Evolutionary conservation across 805 yeast genomes (phyloP).

Genomic region (Candida patagonica): DNA sequence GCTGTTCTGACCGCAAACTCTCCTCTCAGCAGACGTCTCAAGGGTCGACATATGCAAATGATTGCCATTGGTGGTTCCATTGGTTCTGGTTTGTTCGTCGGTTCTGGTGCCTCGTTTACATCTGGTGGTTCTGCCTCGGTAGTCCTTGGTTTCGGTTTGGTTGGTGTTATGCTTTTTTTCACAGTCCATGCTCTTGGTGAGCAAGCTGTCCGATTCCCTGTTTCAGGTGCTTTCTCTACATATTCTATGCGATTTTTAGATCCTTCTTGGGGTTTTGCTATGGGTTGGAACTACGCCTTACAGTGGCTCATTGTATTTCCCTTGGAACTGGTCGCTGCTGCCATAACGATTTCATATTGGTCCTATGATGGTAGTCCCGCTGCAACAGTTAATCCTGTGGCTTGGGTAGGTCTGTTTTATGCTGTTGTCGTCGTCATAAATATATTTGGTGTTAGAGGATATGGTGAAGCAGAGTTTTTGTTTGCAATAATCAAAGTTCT

Average conservation of each 20-base stretch:
- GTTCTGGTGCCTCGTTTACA: constrained; percentile 40
- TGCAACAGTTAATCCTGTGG: constrained; percentile 43
- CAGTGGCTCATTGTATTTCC: constrained; percentile 56
- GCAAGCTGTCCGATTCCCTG: constrained; percentile 55
- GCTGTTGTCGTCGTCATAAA: constrained; percentile 38
- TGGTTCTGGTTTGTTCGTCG: constrained; percentile 63
- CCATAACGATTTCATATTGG: constrained; percentile 49
- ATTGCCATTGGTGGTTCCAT: constrained; percentile 80
- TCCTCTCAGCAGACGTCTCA: constrained; percentile 41
- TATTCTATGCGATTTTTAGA: constrained; percentile 51
- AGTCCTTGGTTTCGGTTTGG: constrained; percentile 49
- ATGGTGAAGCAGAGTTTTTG: constrained; percentile 54
- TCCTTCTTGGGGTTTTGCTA: constrained; percentile 55
- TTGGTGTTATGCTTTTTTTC: constrained; percentile 56
- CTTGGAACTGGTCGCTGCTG: constrained; percentile 50
- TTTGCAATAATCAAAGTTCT: constrained; percentile 45
- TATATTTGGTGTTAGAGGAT: constrained; percentile 43
- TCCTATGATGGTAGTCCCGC: constrained; percentile 39
- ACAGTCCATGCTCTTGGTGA: constrained; percentile 64
- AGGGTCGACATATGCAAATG: constrained; percentile 38
- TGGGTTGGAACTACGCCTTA: constrained; percentile 59
- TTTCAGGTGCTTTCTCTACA: constrained; percentile 47
- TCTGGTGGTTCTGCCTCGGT: constrained; percentile 46
- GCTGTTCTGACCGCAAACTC: constrained; percentile 39
- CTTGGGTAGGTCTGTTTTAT: constrained; percentile 46